phyloP scores from a whole-genome alignment of 2,329 filamentous ascomycete species.

The Ceratocystis diversiconidia region DNA sequence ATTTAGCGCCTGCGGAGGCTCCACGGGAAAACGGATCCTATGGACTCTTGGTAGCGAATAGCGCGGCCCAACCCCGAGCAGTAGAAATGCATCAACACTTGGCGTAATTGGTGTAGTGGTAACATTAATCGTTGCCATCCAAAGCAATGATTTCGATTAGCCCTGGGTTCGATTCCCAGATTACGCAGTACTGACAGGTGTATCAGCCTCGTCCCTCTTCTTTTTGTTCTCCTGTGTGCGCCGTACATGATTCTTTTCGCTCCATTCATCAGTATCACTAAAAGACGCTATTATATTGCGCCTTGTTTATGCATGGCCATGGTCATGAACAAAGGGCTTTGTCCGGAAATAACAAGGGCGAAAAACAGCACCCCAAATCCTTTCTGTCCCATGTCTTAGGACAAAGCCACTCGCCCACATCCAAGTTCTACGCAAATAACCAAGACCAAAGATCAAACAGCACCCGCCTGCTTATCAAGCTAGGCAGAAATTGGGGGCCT shows the following conservation, averaged over 20 bases:
- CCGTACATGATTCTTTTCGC: background rate
- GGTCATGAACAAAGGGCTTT: background rate
- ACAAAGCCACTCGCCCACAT: too few species aligned
- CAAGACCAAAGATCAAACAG: too few species aligned
- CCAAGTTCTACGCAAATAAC: too few species aligned
- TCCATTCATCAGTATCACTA: background rate
- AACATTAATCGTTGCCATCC: slow-evolving; percentile 5
- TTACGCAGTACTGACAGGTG: background rate
- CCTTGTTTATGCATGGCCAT: background rate
- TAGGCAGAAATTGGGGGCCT: too few species aligned
- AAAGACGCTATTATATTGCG: background rate
- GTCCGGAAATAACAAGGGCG: background rate
- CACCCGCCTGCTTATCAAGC: too few species aligned
- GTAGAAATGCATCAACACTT: background rate
- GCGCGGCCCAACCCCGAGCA: background rate
- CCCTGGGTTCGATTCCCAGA: slow-evolving; percentile 7
- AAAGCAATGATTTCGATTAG: slow-evolving; percentile 4
- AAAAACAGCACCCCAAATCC: background rate
- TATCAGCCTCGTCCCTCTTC: background rate
- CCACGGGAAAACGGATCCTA: too few species aligned
- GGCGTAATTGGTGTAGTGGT: slow-evolving; percentile 7
- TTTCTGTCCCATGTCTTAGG: background rate
- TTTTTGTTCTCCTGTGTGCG: background rate
- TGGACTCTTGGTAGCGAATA: background rate
- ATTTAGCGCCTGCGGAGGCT: too few species aligned